A percentile compares a stretch with the other conserved stretches of the same genome.
Evolutionary conservation across 1,139 yeast genomes (phyloP).

Genomic region (Ogataea hybrid): DNA sequence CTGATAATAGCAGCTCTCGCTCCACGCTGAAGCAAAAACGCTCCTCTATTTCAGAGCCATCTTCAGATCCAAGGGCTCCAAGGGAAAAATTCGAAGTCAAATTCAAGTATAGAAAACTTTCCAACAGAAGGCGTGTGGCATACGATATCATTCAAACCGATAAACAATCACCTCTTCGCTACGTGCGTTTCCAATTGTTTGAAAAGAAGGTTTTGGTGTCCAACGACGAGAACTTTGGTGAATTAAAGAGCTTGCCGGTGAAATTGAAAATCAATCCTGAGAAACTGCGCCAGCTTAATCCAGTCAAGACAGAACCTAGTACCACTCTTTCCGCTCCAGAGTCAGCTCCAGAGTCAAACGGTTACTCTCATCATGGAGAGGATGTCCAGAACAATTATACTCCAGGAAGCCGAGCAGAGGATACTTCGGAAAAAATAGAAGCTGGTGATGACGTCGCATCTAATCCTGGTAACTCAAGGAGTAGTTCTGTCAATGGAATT

Average conservation of each 20-base stretch:
- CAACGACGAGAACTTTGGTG: conserved; percentile 22
- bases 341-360: not conserved
- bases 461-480: too few relatives aligned
- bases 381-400: too few relatives aligned
- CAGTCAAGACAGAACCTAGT: not conserved
- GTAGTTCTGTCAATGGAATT: too few relatives aligned
- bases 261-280: conserved; percentile 15
- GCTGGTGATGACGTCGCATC: too few relatives aligned
- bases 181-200: conserved; percentile 26
- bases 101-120: conserved; percentile 18
- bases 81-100: conserved; percentile 19
- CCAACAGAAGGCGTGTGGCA: conserved; percentile 13
- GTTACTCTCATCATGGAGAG: too few relatives aligned
- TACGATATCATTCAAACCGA: conserved; percentile 23
- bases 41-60: conserved; percentile 4
- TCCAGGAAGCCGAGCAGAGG: too few relatives aligned
- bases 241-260: conserved; percentile 7
- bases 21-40: conserved; percentile 17
- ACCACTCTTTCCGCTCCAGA: not conserved
- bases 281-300: conserved; percentile 5
- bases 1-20: conserved; percentile 7
- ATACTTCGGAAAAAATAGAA: too few relatives aligned
- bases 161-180: conserved; percentile 26
- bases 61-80: conserved; percentile 1
- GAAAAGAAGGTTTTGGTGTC: conserved; percentile 29